Percentiles rank a stretch among this genome's conserved stretches.
Evolutionary conservation across 352 stramenopile species (phyloP).

Genomic region (Pythium dissimile): DNA sequence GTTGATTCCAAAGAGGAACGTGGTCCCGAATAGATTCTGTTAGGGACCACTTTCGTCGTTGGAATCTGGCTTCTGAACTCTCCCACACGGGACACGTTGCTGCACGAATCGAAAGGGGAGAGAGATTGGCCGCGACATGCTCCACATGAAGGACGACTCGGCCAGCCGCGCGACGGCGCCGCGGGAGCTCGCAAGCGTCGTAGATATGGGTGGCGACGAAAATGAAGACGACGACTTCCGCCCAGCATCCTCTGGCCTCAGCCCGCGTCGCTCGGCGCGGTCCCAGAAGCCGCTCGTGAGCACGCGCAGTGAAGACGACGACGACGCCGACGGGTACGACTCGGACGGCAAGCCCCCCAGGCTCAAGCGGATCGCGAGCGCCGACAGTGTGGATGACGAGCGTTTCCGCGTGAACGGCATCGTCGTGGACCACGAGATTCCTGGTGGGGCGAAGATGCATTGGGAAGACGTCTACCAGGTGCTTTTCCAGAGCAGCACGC

Average conservation of each 20-base stretch:
- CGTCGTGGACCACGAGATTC: conserved; percentile 66
- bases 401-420: conserved; percentile 77
- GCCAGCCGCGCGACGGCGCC: conserved; percentile 25
- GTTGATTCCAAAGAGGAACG: too few species aligned
- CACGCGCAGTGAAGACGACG: conserved; percentile 20
- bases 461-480: conserved; percentile 75
- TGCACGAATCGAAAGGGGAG: conserved; percentile 1
- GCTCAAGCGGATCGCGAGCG: conserved; percentile 26
- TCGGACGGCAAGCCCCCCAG: conserved; percentile 31
- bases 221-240: conserved; percentile 28
- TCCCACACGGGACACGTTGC: conserved; percentile 1
- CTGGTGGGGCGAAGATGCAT: conserved; percentile 50
- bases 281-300: conserved; percentile 18
- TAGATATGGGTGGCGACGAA: conserved; percentile 38
- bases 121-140: conserved; percentile 21
- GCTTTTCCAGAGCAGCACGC: conserved; percentile 70
- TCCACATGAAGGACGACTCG: conserved; percentile 54
- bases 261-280: conserved; percentile 31
- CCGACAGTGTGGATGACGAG: conserved; percentile 34
- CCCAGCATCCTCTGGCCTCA: conserved; percentile 23
- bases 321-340: conserved; percentile 27
- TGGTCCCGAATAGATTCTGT: not conserved
- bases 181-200: conserved; percentile 30
- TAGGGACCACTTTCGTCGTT: not conserved
- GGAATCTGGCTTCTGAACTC: conserved; percentile 15